These are phyloP conservation scores for Saccharomyces hybrid DNA, from an alignment of 1,139 yeast species.

Conservation along the genomic window DNA sequence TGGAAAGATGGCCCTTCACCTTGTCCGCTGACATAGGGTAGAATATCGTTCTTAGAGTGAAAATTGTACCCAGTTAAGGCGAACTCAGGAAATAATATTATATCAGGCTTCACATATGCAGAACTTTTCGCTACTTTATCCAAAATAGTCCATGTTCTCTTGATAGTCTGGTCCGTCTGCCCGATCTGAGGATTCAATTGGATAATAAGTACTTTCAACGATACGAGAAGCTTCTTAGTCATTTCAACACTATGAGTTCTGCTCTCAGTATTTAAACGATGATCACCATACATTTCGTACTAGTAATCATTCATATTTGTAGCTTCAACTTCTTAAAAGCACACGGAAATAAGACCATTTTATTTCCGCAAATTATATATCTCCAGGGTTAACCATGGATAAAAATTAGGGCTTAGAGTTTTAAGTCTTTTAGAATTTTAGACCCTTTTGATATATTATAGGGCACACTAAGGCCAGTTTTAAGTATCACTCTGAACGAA, in stretches of 20 bases:
- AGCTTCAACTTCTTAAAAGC: background rate
- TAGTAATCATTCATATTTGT: background rate
- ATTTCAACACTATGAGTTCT: background rate
- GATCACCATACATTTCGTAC: background rate
- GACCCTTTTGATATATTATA: background rate
- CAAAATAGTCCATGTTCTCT: conserved; percentile 36
- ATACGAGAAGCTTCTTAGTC: conserved; percentile 28
- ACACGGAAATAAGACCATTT: background rate
- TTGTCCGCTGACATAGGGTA: conserved; percentile 50
- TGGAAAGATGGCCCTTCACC: conserved; percentile 41
- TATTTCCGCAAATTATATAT: background rate
- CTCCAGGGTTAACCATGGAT: background rate
- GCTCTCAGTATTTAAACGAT: background rate
- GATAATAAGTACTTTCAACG: conserved; percentile 52
- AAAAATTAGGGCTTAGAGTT: background rate
- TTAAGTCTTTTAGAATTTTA: background rate
- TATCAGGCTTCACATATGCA: conserved; percentile 38
- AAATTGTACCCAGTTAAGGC: conserved; percentile 84
- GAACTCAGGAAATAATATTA: conserved; percentile 73
- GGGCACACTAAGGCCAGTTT: background rate
- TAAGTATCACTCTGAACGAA: background rate
- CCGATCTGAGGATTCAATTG: conserved; percentile 67
- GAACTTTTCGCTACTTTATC: conserved; percentile 18
- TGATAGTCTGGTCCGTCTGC: conserved; percentile 46
- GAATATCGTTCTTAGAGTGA: conserved; percentile 42